Evolutionary conservation across 148 eudicot species (phyloP).

Genomic region (Amaranthus hypochondriacus): DNA sequence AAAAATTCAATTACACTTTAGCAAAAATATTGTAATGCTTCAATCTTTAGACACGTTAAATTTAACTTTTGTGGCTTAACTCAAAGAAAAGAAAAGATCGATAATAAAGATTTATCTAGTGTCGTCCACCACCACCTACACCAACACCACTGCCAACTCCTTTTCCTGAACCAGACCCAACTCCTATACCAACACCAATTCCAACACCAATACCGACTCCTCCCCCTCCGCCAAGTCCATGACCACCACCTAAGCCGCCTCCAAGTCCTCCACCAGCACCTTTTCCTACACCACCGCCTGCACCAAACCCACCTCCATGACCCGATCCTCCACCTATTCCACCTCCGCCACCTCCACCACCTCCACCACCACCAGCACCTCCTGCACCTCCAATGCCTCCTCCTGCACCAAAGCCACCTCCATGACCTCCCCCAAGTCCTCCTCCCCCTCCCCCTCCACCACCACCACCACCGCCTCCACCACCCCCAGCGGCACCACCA

Average conservation of each 20-base stretch:
- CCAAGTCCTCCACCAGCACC: slow-evolving; percentile 26
- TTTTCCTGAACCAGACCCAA: slow-evolving; percentile 22
- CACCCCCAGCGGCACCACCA: slow-evolving; percentile 16
- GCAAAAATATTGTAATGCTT: no score
- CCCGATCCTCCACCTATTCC: slow-evolving; percentile 25
- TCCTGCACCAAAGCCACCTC: not conserved
- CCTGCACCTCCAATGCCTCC: slow-evolving; percentile 18
- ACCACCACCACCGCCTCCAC: slow-evolving; percentile 13
- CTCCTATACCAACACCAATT: slow-evolving; percentile 25
- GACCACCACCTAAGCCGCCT: slow-evolving; percentile 20
- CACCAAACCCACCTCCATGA: slow-evolving; percentile 25
- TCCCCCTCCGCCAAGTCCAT: slow-evolving; percentile 26
- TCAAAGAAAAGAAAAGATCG: not conserved
- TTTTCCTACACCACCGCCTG: slow-evolving; percentile 21
- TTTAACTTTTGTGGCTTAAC: not conserved
- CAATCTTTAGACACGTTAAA: not conserved
- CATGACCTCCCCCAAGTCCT: slow-evolving; percentile 16
- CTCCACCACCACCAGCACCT: slow-evolving; percentile 21
- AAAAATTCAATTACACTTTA: not conserved
- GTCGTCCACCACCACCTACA: slow-evolving; percentile 30
- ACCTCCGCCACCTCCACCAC: slow-evolving; percentile 23
- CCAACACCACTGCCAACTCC: slow-evolving; percentile 30
- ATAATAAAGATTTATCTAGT: not conserved
- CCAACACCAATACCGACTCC: slow-evolving; percentile 29
- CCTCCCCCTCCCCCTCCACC: slow-evolving; percentile 18